These are phyloP conservation scores for Debaryomyces tyrocola DNA, from an alignment of 805 yeast species.

Conservation along the genomic window DNA sequence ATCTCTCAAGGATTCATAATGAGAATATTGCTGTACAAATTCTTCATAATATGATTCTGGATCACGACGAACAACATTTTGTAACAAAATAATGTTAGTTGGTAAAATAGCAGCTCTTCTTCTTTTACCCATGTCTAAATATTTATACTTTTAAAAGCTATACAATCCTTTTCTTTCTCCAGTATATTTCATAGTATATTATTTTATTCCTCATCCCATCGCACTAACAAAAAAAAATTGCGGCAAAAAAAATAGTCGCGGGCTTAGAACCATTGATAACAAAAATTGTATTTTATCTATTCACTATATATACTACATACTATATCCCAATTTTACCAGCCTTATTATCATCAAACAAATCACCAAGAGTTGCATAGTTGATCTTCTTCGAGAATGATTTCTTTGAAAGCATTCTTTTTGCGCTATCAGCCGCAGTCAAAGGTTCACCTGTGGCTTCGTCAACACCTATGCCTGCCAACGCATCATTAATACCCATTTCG, in stretches of 20 bases:
- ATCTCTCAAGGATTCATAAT: slow-evolving; percentile 87
- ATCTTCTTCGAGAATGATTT: slow-evolving; percentile 84
- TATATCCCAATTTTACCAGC: slow-evolving; percentile 6
- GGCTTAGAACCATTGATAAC: background rate
- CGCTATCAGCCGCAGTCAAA: slow-evolving; percentile 73
- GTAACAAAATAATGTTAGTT: slow-evolving; percentile 85
- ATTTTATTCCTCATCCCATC: slow-evolving; percentile 10
- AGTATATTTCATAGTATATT: background rate
- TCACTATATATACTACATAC: background rate
- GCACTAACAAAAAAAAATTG: slow-evolving; percentile 3
- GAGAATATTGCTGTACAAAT: slow-evolving; percentile 87
- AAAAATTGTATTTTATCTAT: background rate
- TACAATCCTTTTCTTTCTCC: background rate
- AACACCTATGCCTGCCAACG: slow-evolving; percentile 40
- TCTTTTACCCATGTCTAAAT: slow-evolving; percentile 67
- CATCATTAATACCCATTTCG: slow-evolving; percentile 28
- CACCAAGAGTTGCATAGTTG: slow-evolving; percentile 79
- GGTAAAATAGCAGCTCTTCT: slow-evolving; percentile 94
- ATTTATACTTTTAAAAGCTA: background rate
- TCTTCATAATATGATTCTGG: slow-evolving; percentile 95
- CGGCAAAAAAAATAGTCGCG: background rate
- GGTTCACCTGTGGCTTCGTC: slow-evolving; percentile 42
- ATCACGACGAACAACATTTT: slow-evolving; percentile 90
- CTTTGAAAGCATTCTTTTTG: slow-evolving; percentile 71
- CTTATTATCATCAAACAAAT: slow-evolving; percentile 29